Percentiles rank a stretch among this genome's conserved stretches.
phyloP scores from a whole-genome alignment of 2,329 filamentous ascomycete genomes.

The Fonsecaea pedrosoi region DNA sequence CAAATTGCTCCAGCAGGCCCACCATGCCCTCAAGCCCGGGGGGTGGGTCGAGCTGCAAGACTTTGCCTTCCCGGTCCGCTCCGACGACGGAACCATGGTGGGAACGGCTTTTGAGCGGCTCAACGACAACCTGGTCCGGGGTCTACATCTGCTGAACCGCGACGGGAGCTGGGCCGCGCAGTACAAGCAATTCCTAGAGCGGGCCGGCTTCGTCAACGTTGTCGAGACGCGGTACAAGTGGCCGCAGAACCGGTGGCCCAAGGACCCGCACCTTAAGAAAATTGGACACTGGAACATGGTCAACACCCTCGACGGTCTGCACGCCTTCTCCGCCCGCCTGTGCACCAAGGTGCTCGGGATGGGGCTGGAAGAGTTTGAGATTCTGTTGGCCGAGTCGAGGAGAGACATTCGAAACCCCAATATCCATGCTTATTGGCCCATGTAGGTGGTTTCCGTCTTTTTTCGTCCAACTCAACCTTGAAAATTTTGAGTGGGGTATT shows the following conservation, averaged over 20 bases:
- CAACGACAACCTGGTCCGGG: not conserved
- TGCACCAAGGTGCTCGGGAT: conserved; percentile 41
- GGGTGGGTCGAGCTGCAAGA: conserved; percentile 50
- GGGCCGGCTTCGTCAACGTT: conserved; percentile 44
- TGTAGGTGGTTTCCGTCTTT: conserved; percentile 2
- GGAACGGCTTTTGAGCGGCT: conserved; percentile 40
- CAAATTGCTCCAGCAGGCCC: conserved; percentile 32
- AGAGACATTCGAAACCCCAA: conserved; percentile 33
- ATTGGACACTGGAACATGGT: conserved; percentile 39
- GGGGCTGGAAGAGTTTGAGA: conserved; percentile 36
- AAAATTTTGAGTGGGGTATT: no score
- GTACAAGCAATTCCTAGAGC: conserved; percentile 41
- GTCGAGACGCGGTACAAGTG: conserved; percentile 42
- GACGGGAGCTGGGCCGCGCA: conserved; percentile 42
- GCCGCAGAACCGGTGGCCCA: conserved; percentile 44
- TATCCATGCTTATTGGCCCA: conserved; percentile 28
- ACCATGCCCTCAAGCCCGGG: conserved; percentile 45
- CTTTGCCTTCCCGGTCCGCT: conserved; percentile 22
- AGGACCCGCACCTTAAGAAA: conserved; percentile 40
- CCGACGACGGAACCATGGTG: conserved; percentile 44
- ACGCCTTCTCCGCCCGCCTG: conserved; percentile 39
- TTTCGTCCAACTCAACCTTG: conserved; percentile 11
- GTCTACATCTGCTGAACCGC: conserved; percentile 34
- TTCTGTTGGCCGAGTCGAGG: conserved; percentile 35
- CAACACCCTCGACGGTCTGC: conserved; percentile 13